Conservation (phyloP, 768 basidiomycete species). For the Sporobolomyces pararoseus region DNA sequence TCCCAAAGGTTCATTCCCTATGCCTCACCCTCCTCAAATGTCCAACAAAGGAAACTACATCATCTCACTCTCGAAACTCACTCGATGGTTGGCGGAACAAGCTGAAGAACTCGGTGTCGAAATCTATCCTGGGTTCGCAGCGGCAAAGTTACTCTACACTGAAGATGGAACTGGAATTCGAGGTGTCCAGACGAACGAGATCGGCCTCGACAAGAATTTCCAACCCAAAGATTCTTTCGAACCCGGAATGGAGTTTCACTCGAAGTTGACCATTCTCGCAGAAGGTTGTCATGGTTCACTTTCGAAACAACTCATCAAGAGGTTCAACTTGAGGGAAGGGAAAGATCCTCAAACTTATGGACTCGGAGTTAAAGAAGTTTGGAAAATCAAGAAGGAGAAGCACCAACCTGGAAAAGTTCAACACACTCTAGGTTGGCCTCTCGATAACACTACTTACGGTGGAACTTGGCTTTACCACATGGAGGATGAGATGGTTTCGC, state of each 20-base stretch:
- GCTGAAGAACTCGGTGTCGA: slow-evolving; percentile 87
- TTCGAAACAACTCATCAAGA: slow-evolving; percentile 69
- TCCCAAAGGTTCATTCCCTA: slow-evolving; percentile 62
- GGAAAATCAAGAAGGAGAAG: slow-evolving; percentile 70
- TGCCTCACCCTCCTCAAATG: slow-evolving; percentile 98
- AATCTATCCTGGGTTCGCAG: slow-evolving; percentile 94
- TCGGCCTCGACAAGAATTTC: slow-evolving; percentile 74
- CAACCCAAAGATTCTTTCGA: slow-evolving; percentile 82
- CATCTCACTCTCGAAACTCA: slow-evolving; percentile 78
- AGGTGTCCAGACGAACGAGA: slow-evolving; percentile 89
- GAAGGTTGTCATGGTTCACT: slow-evolving; percentile 94
- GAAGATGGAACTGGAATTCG: slow-evolving; percentile 61
- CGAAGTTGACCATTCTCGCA: slow-evolving; percentile 84
- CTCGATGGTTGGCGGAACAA: slow-evolving; percentile 79
- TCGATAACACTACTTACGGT: slow-evolving; percentile 74
- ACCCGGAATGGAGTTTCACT: slow-evolving; percentile 91
- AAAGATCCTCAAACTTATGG: slow-evolving; percentile 89
- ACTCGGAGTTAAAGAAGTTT: slow-evolving; percentile 94
- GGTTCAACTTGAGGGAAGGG: slow-evolving; percentile 67
- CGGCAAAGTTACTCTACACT: slow-evolving; percentile 72
- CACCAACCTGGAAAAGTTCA: slow-evolving; percentile 77
- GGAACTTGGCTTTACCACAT: slow-evolving; percentile 96
- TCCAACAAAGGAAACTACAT: slow-evolving; percentile 89
- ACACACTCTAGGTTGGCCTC: slow-evolving; percentile 91
- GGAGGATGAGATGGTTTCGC: slow-evolving; percentile 79